These are phyloP conservation scores for Yamadazyma takamatsuzukensis DNA, from an alignment of 805 yeast genomes.

Conservation along the genomic window DNA sequence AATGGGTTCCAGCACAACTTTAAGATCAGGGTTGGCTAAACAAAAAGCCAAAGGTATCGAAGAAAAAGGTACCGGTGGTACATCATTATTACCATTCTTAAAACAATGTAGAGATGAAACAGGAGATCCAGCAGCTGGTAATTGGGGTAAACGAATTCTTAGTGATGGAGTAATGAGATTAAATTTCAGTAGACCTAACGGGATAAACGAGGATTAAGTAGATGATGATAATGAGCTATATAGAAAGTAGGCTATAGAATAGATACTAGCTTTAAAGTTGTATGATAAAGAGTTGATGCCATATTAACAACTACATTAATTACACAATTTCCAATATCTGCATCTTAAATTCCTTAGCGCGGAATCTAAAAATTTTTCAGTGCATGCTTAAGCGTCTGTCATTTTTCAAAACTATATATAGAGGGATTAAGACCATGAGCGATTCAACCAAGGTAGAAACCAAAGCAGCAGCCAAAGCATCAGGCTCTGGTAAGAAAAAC, in stretches of 20 bases:
- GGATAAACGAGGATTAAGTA: slow-evolving; percentile 34
- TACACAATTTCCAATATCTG: too few relatives aligned
- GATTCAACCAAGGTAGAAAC: slow-evolving; percentile 1
- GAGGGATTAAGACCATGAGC: slow-evolving; percentile 2
- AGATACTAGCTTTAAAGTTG: background rate
- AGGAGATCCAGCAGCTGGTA: slow-evolving; percentile 89
- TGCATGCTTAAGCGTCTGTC: slow-evolving; percentile 3
- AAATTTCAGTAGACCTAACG: slow-evolving; percentile 37
- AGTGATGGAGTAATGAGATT: slow-evolving; percentile 51
- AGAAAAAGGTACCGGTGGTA: slow-evolving; percentile 90
- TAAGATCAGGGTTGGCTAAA: slow-evolving; percentile 65
- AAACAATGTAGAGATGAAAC: slow-evolving; percentile 97
- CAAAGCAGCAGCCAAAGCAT: slow-evolving; percentile 2
- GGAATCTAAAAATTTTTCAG: slow-evolving; percentile 5
- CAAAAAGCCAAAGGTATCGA: slow-evolving; percentile 45
- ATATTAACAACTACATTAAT: too few relatives aligned
- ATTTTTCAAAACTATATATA: slow-evolving; percentile 1
- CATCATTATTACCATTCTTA: slow-evolving; percentile 83
- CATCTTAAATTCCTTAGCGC: too few relatives aligned
- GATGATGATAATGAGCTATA: background rate
- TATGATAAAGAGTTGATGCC: background rate
- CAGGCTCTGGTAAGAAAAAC: slow-evolving; percentile 6
- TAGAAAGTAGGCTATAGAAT: background rate
- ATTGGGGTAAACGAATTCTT: slow-evolving; percentile 78
- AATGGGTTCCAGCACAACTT: slow-evolving; percentile 55